A percentile compares a stretch with the other conserved stretches of the same genome.
Conservation (phyloP, 805 yeast species). For the Lachancea dasiensis region DNA sequence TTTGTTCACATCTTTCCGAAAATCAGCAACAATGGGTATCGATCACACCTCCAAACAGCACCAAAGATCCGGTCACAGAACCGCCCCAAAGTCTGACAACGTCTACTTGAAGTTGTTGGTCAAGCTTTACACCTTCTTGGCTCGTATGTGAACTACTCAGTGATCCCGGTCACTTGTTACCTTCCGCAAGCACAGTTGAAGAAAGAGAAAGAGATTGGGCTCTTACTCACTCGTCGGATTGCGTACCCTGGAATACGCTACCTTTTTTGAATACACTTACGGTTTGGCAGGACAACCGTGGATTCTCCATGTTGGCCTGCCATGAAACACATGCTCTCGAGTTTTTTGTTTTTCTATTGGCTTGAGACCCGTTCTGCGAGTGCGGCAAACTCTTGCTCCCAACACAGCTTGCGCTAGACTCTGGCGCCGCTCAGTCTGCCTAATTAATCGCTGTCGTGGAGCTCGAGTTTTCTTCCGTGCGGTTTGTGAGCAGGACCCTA, state of each 20-base stretch:
- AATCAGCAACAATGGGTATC: constrained; percentile 70
- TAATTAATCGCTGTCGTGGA: too few species aligned
- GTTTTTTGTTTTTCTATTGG: background rate
- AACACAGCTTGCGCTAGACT: constrained; percentile 9
- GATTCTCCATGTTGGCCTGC: background rate
- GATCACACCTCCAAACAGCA: constrained; percentile 97
- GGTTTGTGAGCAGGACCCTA: constrained; percentile 44
- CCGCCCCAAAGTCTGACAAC: constrained; percentile 99
- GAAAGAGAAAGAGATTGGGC: constrained; percentile 13
- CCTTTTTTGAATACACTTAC: too few species aligned
- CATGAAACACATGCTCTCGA: too few species aligned
- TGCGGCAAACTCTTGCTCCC: constrained; percentile 7
- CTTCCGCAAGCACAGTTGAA: constrained; percentile 6
- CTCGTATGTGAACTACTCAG: constrained; percentile 92
- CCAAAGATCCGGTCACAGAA: constrained; percentile 92
- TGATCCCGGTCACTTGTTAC: too few species aligned
- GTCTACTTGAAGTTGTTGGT: constrained; percentile 97
- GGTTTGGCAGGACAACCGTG: background rate
- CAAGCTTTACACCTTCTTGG: constrained; percentile 97
- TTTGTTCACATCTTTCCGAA: background rate
- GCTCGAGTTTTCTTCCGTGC: constrained; percentile 6
- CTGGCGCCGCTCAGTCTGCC: constrained; percentile 9
- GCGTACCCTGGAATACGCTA: too few species aligned
- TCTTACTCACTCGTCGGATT: constrained; percentile 12
- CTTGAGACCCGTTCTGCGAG: constrained; percentile 11